Evolutionary conservation across 371 early-diverging fungal species (phyloP), one percentile per base, ranked within the genome.

Genomic region (Blyttiomyces sp.): DNA sequence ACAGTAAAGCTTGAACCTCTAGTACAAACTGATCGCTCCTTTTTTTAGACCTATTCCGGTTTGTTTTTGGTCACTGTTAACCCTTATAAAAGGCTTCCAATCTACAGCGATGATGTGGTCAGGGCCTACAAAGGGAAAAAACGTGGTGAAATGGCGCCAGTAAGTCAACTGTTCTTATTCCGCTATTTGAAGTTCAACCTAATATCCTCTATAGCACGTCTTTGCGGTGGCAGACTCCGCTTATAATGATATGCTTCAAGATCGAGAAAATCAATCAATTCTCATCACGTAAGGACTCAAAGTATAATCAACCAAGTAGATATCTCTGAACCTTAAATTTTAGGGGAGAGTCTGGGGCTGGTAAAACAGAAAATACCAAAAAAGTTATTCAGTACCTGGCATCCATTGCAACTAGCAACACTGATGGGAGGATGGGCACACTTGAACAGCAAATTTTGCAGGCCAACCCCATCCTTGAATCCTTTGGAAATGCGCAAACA

Each of bases 401-500:
- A 0, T 83, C 91, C 1, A 87, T 95, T 33, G 95, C 96, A 2
- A 79, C 86, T 28, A 43, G 63, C 3, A 28, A 61, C 65, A 53
- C 72, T 59, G 63, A 59, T 45, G 62, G 36, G 13, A 53, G 39
- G 21, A 49, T 69, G 2, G 76, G 84, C 42, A 76, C 73, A 44
- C 80, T 99, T 24, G 96, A 98, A 70, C 84, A 88, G 45, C 94
- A 98, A 73, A 96, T 99, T 49, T 72, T 99, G 39, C 89, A 90
- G 68, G 94, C 99, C 6, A 99, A 99, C 72, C 99, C 99, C 1
- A 93, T 99, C 59, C 80, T 99, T 21, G 99, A 99, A 76, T 85
- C 99, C 0, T 99, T 99, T 82, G 99, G 99, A 55, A 99, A 99
- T 76, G 99, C 99, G 4, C 95, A 99, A 72, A 99, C 99, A 2